These are phyloP conservation scores for Neurospora sp. DNA, from an alignment of 495 filamentous ascomycete genomes.

Conservation along the genomic window DNA sequence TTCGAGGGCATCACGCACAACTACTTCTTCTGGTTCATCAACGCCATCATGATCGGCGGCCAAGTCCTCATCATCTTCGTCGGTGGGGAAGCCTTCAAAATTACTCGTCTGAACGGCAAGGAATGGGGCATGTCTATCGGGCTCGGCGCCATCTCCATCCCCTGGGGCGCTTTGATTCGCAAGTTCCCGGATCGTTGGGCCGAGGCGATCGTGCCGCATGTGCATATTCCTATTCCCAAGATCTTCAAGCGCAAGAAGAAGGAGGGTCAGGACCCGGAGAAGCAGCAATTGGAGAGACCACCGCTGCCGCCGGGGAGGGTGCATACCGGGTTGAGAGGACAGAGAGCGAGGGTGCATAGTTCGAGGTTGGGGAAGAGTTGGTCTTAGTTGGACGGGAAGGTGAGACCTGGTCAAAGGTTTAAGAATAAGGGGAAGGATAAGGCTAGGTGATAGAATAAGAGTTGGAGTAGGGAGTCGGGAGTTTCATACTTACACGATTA, in stretches of 20 bases:
- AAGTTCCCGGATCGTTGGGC: constrained; percentile 41
- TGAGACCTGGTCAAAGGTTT: background rate
- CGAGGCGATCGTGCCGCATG: constrained; percentile 7
- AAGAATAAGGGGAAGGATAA: background rate
- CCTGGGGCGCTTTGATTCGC: constrained; percentile 59
- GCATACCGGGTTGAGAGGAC: background rate
- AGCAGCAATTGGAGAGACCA: background rate
- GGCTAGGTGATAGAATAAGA: background rate
- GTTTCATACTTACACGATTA: background rate
- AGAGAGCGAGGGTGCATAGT: background rate
- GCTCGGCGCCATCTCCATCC: constrained; percentile 59
- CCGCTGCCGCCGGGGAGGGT: background rate
- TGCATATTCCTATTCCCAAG: constrained; percentile 7
- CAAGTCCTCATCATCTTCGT: constrained; percentile 75
- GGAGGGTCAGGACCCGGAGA: constrained; percentile 1
- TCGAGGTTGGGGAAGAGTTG: background rate
- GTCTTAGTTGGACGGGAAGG: background rate
- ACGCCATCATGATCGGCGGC: constrained; percentile 75
- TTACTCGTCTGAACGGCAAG: constrained; percentile 43
- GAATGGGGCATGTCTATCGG: constrained; percentile 72
- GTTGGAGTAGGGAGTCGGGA: background rate
- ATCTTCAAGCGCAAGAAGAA: constrained; percentile 5
- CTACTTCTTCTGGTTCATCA: constrained; percentile 74
- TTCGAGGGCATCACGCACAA: constrained; percentile 76
- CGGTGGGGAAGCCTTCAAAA: constrained; percentile 60